These are phyloP conservation scores for Alternaria triticina DNA, from an alignment of 2,329 filamentous ascomycete genomes.

Conservation along the genomic window DNA sequence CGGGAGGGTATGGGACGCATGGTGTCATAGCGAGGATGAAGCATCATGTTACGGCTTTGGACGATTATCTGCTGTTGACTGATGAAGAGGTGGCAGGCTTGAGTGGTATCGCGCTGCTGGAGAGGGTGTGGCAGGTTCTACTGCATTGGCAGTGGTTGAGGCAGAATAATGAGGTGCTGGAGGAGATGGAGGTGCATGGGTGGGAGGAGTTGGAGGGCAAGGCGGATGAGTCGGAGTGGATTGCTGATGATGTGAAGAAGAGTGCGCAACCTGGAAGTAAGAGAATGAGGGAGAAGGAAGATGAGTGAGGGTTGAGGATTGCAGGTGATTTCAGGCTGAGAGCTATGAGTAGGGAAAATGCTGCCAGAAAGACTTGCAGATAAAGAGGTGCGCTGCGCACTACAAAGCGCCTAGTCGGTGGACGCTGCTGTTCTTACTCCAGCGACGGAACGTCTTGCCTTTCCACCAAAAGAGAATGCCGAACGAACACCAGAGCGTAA, in stretches of 20 bases:
- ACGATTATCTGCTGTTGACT: constrained; percentile 26
- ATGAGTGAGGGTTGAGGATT: not conserved
- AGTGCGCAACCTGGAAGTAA: not conserved
- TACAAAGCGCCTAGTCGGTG: constrained; percentile 43
- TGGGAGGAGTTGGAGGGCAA: constrained; percentile 33
- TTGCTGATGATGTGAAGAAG: constrained; percentile 24
- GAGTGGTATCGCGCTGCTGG: constrained; percentile 13
- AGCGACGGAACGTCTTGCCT: constrained; percentile 65
- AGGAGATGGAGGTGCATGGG: constrained; percentile 29
- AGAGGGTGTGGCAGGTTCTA: constrained; percentile 16
- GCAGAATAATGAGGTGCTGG: constrained; percentile 29
- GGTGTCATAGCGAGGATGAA: constrained; percentile 34
- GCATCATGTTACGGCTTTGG: constrained; percentile 38
- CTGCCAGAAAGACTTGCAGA: not conserved
- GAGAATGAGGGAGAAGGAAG: not conserved
- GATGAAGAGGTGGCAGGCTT: constrained; percentile 28
- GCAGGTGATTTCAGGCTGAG: not conserved
- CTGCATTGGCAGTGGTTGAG: constrained; percentile 41
- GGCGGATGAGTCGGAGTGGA: constrained; percentile 36
- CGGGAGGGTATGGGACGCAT: constrained; percentile 18
- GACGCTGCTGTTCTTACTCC: constrained; percentile 62
- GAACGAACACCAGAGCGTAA: constrained; percentile 61
- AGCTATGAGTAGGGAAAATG: not conserved
- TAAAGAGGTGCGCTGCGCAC: not conserved
- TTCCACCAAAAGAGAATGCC: constrained; percentile 64